Percentiles rank a stretch among this genome's conserved stretches.
Evolutionary conservation across 1,284 basidiomycete genomes (phyloP).

Genomic region (Phellinidium pouzarii): DNA sequence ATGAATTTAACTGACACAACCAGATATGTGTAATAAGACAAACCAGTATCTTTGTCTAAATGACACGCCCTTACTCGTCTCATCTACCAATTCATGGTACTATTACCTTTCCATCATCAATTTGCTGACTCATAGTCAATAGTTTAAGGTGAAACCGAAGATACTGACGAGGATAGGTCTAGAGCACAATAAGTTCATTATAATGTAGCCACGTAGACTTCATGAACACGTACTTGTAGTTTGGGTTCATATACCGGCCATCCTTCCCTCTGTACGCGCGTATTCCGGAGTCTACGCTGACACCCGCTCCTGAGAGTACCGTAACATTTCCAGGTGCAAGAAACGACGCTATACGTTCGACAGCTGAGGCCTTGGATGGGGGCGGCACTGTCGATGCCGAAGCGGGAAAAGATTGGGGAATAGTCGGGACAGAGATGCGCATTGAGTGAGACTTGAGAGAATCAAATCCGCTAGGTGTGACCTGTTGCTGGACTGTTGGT

Average conservation of each 20-base stretch:
- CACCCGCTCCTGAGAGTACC: conserved; percentile 83
- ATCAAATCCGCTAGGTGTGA: too few species aligned
- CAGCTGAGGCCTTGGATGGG: conserved; percentile 39
- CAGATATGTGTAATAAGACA: not conserved
- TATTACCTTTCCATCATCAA: conserved; percentile 26
- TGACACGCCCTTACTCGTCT: conserved; percentile 53
- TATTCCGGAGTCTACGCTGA: conserved; percentile 90
- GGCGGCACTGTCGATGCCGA: conserved; percentile 36
- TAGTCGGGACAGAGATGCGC: conserved; percentile 77
- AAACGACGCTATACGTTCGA: conserved; percentile 61
- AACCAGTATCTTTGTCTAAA: conserved; percentile 78
- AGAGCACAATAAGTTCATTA: conserved; percentile 1
- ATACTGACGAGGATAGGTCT: conserved; percentile 52
- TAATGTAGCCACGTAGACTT: not conserved
- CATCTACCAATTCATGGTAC: conserved; percentile 79
- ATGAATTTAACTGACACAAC: not conserved
- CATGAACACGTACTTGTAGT: conserved; percentile 65
- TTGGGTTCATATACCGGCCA: conserved; percentile 84
- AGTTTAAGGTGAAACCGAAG: not conserved
- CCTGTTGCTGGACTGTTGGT: not conserved
- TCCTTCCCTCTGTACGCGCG: conserved; percentile 81
- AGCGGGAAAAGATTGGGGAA: conserved; percentile 49
- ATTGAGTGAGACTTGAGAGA: conserved; percentile 32
- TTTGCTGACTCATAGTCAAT: not conserved
- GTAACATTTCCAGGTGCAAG: conserved; percentile 61